Evolutionary conservation across 768 basidiomycete species (phyloP), one percentile per base, ranked within the genome.

Genomic region (Tephrocybe rancida): DNA sequence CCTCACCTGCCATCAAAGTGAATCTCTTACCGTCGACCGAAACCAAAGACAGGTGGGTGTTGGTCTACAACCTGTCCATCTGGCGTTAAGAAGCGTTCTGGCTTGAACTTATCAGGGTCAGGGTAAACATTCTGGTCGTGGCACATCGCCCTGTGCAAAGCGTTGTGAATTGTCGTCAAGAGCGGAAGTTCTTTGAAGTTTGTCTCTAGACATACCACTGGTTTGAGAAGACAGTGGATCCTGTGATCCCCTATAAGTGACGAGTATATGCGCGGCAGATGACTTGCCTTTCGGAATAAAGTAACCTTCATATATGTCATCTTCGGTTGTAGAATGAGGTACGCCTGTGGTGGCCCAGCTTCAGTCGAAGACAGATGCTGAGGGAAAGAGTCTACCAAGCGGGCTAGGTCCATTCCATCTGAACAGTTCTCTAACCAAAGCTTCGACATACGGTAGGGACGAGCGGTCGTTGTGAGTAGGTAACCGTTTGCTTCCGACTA

Each of bases 371-470:
- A 3, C 16, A 30, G 9, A 32, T 37, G 5, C 29, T 16, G 26
- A 13, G 14, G 25, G 19, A 39, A 24, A 22, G 14, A 9, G n/a
- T 24, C 19, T 19, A 29, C 48, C 48, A 11, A 50, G 39, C n/a
- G 48, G 48, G 26, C 27, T 41, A 10, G 39, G 37, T 24, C 37
- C 25, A 29, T 50, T 38, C 48, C 48, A 50, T 39, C 48, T 26
- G 8, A 51, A 44, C 2, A 38, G 22, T 22, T 54, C 52, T 26
- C 37, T 54, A 45, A 62, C 29, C 24, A 66, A 51, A 9, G 61
- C 61, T 44, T 57, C 44, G 41, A 64, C 21, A 44, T 62, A 64
- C 9, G 61, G 63, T 5, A 66, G 52, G 9, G 24, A 21, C 10
- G 19, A 29, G 21, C 56, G 26, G 42, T 67, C 64, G 16, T 48